phyloP scores from a whole-genome alignment of 139 green algal species.

The Diplosphaera chodatii region DNA sequence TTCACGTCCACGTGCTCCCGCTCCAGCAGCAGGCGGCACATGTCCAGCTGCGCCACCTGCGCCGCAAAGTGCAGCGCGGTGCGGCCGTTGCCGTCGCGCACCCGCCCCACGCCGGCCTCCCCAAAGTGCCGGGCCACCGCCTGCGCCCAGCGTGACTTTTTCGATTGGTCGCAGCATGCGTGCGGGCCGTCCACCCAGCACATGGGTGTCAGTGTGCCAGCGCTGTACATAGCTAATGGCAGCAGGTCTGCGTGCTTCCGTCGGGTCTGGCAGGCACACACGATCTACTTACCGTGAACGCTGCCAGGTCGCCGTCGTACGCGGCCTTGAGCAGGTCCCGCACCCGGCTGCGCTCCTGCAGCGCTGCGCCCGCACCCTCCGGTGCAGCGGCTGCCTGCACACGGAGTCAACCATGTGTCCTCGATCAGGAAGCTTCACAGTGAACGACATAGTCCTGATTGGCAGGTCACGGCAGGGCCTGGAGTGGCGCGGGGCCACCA shows the following conservation, averaged over 20 bases:
- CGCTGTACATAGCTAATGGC: too few species aligned
- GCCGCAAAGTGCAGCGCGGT: not conserved
- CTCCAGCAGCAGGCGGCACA: constrained; percentile 1
- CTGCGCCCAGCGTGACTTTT: not conserved
- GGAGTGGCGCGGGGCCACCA: too few species aligned
- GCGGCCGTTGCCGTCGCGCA: constrained; percentile 1
- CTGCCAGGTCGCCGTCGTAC: not conserved
- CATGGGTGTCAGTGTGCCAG: too few species aligned
- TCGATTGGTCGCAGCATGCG: too few species aligned
- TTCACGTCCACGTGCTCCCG: not conserved
- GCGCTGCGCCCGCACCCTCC: not conserved
- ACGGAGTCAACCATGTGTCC: too few species aligned
- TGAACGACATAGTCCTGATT: too few species aligned
- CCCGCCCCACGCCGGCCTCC: not conserved
- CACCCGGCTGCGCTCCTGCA: not conserved
- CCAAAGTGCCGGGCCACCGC: not conserved
- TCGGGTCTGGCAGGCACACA: too few species aligned
- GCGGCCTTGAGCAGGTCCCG: not conserved
- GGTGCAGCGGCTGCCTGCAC: not conserved
- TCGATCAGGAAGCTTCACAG: too few species aligned
- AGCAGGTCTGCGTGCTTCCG: too few species aligned
- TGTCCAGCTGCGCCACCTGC: not conserved
- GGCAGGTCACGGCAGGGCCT: too few species aligned
- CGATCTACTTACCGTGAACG: not conserved
- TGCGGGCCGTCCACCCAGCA: too few species aligned